These are phyloP conservation scores for Blastocystis sp. DNA, from an alignment of 352 stramenopile species.

Conservation along the genomic window DNA sequence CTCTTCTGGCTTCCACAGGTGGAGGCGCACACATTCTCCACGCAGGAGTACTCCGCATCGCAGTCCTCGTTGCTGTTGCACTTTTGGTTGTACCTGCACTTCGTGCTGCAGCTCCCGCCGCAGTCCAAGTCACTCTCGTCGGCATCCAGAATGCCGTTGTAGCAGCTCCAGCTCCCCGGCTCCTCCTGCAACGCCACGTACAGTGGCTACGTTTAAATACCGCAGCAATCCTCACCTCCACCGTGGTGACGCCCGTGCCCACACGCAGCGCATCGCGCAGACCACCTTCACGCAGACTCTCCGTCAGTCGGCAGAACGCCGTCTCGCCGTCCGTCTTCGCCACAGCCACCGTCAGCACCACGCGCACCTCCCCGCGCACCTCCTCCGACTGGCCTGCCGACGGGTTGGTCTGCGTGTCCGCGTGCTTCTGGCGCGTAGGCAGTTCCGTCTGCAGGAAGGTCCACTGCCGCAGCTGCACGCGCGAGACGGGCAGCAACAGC, in stretches of 20 bases:
- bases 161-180: slow-evolving; percentile 28
- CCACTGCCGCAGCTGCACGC: slow-evolving; percentile 42
- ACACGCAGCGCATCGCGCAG: neutral
- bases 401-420: neutral
- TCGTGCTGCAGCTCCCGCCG: slow-evolving; percentile 14
- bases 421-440: neutral
- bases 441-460: neutral
- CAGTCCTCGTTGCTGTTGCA: slow-evolving; percentile 52
- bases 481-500: neutral
- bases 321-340: neutral
- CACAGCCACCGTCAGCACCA: neutral
- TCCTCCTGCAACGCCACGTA: slow-evolving; percentile 21
- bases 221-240: neutral
- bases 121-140: slow-evolving; percentile 60
- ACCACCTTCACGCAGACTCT: neutral
- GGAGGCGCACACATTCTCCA: slow-evolving; percentile 4
- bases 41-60: neutral
- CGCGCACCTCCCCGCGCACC: neutral
- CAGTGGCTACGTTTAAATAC: neutral
- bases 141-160: slow-evolving; percentile 12
- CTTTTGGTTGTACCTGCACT: neutral
- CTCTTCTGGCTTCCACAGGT: neutral
- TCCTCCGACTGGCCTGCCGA: neutral
- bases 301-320: neutral
- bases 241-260: neutral